These are phyloP conservation scores for Ceratocystis alfenasii DNA, from an alignment of 2,329 filamentous ascomycete species.

Conservation along the genomic window DNA sequence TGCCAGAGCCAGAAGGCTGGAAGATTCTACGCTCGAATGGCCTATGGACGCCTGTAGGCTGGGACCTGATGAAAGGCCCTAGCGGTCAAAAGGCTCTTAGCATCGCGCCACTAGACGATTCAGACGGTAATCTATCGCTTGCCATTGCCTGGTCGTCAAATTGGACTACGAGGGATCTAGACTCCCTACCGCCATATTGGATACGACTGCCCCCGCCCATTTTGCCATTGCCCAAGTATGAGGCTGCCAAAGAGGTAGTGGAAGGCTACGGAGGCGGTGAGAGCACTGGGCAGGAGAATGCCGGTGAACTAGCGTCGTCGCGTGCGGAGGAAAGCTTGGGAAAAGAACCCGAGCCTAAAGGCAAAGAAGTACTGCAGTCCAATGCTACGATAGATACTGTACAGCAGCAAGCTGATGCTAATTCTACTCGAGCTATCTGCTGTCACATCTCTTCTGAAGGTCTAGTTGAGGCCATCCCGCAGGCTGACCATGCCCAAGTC, in stretches of 20 bases:
- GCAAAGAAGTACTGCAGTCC: background rate
- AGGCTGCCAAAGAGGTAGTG: constrained; percentile 14
- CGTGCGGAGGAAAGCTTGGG: background rate
- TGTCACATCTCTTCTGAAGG: constrained; percentile 41
- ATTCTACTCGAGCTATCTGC: constrained; percentile 30
- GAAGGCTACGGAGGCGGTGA: constrained; percentile 4
- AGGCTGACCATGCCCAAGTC: constrained; percentile 28
- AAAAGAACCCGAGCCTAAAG: background rate
- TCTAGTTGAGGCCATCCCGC: constrained; percentile 35
- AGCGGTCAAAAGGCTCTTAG: constrained; percentile 41
- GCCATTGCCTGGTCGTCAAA: constrained; percentile 43
- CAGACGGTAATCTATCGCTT: constrained; percentile 48
- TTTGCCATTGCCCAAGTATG: constrained; percentile 17
- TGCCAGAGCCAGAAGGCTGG: constrained; percentile 48
- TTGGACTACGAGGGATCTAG: constrained; percentile 42
- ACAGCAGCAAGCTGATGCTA: constrained; percentile 27
- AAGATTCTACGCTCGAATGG: constrained; percentile 44
- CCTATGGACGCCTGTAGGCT: constrained; percentile 49
- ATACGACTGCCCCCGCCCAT: constrained; percentile 35
- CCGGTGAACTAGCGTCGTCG: background rate
- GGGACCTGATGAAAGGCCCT: constrained; percentile 43
- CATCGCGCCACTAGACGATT: constrained; percentile 45
- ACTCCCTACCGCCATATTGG: constrained; percentile 49
- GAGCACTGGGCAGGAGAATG: background rate
- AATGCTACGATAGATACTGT: constrained; percentile 30